Evolutionary conservation across 129 eudicot genomes (phyloP).

Genomic region (Chrysanthemum makinoi): DNA sequence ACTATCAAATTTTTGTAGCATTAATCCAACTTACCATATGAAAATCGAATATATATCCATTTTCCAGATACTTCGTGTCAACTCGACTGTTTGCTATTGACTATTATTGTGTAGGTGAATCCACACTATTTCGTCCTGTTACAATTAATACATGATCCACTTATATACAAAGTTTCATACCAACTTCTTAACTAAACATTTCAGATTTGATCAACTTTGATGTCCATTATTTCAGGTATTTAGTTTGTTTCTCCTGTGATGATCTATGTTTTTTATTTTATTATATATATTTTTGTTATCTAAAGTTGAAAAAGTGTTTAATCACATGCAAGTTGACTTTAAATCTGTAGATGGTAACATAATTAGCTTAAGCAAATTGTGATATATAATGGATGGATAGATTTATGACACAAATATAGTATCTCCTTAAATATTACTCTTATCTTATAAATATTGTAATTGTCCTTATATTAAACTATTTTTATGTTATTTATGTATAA

Average conservation of each 20-base stretch:
- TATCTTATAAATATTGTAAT: not conserved
- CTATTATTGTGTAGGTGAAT: not conserved
- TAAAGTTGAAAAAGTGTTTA: not conserved
- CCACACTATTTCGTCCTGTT: not conserved
- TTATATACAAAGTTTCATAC: not conserved
- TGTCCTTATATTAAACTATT: no score
- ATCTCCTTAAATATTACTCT: not conserved
- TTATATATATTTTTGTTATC: no score
- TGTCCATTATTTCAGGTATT: not conserved
- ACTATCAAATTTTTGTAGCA: not conserved
- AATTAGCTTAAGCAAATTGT: slow-evolving; percentile 5
- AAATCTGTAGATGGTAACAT: slow-evolving; percentile 6
- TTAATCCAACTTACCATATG: not conserved
- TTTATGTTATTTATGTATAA: no score
- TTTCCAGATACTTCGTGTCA: not conserved
- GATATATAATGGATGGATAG: slow-evolving; percentile 2
- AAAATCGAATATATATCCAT: not conserved
- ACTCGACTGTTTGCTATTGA: not conserved
- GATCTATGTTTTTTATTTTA: not conserved
- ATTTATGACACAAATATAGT: no score
- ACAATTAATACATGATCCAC: no score
- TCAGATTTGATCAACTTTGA: not conserved
- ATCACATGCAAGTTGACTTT: slow-evolving; percentile 16
- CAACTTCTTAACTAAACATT: not conserved
- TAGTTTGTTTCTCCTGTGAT: not conserved